Conservation (phyloP, 257 asterid species). For the Capsicum chinense region DNA sequence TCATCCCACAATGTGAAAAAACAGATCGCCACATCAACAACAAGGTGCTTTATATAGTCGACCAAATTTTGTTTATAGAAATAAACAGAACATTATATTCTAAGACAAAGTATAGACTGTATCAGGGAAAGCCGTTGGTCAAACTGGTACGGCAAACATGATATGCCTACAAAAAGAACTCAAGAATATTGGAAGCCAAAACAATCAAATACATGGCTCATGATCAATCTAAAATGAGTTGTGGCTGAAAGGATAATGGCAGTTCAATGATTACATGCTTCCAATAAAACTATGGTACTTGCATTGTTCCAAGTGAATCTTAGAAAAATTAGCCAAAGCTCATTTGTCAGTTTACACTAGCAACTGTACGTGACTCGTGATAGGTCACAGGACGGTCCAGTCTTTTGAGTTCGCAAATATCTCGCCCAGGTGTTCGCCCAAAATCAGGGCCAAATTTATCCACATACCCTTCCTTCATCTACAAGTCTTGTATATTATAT, state of each 20-base stretch:
- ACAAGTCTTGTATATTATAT: neutral
- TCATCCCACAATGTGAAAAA: constrained; percentile 6
- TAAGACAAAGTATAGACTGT: neutral
- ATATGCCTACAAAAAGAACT: constrained; percentile 12
- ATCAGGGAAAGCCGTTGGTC: neutral
- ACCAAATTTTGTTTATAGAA: neutral
- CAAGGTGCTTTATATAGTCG: neutral
- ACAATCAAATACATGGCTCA: neutral
- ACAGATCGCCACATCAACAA: constrained; percentile 3
- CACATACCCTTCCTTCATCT: neutral
- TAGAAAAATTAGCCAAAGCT: neutral
- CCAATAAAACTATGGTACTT: neutral
- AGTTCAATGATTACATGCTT: constrained; percentile 13
- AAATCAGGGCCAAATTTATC: neutral
- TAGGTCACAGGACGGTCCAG: neutral
- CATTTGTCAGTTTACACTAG: neutral
- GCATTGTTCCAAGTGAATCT: neutral
- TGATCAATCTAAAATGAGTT: constrained; percentile 8
- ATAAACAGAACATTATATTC: neutral
- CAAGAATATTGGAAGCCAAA: neutral
- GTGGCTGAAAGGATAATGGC: neutral
- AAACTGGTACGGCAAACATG: neutral
- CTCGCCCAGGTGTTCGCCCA: neutral
- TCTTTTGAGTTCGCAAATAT: neutral
- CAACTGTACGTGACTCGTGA: neutral